These are phyloP conservation scores for Solanum hybrid DNA, from an alignment of 305 asterid genomes.

Conservation along the genomic window DNA sequence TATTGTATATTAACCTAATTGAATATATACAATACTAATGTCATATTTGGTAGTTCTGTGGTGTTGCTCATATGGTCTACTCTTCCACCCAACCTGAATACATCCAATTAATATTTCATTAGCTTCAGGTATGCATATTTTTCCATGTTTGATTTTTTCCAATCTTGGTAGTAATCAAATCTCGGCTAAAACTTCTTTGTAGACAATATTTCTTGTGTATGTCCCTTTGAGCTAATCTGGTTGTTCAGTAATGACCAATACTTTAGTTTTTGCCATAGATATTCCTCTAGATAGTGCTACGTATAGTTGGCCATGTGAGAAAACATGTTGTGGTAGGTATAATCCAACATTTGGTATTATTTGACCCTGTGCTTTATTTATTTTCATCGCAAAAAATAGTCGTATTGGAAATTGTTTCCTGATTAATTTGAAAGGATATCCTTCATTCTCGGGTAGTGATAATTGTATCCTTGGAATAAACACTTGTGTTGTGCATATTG, in stretches of 20 bases:
- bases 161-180: not conserved
- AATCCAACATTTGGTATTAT: not conserved
- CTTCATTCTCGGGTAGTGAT: not conserved
- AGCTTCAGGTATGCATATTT: not conserved
- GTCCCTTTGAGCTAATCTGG: not conserved
- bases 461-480: not conserved
- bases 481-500: not conserved
- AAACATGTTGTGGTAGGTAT: not conserved
- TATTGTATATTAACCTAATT: too few relatives aligned
- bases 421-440: not conserved
- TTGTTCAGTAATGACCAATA: not conserved
- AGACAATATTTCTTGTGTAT: not conserved
- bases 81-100: not conserved
- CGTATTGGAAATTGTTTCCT: not conserved
- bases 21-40: not conserved
- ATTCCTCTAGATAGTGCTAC: not conserved
- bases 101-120: not conserved
- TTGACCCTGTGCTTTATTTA: not conserved
- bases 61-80: not conserved
- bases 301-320: not conserved
- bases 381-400: not conserved
- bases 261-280: not conserved
- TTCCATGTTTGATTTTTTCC: not conserved
- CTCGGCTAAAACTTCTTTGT: not conserved
- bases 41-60: too few relatives aligned